Evolutionary conservation across 1,284 basidiomycete genomes (phyloP), one percentile per base, ranked within the genome.

Genomic region (Sparassis latifolia): DNA sequence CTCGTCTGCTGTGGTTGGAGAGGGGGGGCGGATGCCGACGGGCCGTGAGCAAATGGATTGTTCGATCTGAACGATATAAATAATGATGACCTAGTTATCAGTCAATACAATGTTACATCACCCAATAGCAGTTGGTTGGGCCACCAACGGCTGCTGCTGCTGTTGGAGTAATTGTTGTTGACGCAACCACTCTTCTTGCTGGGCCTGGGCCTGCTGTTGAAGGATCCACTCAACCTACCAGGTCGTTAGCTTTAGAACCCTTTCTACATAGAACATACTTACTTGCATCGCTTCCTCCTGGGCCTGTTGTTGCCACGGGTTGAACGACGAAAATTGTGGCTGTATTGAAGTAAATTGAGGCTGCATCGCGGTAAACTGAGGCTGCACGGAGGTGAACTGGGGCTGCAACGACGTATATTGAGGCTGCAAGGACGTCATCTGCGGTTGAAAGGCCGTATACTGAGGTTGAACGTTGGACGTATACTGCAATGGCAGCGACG

Each of bases 231-330:
- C 72, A 56, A 84, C 80, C 56, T 88, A 85, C 57, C 20, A 20
- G 20, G 20, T 20, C 20, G 20, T 20, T 20, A 20, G 12, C 35
- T 6, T 37, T 6, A 37, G 35, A 37, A 12, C 35, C 35, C 7
- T 37, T 37, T 7, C 7, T 37, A 12, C 12, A 37, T 12, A 37
- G 35, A 37, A 7, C 6, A 6, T 12, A 37, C 33, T 20, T 46
- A 39, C n/a, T 33, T 35, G 51, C 9, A 58, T 12, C 54, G 78
- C 73, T 29, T 86, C 82, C 57, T 94, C 82, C 61, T 95, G 86
- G 42, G 89, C 82, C 56, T 92, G 84, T 67, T 93, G 91, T 52
- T 93, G 86, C 62, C 93, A 95, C 0, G 93, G 93, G 55, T 41
- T 35, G 20, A 51, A 49, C 2, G 74, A 74, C 10, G 80, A 72